phyloP scores from a whole-genome alignment of 192 early-diverging fungal genomes.

The Coemansia javaensis region DNA sequence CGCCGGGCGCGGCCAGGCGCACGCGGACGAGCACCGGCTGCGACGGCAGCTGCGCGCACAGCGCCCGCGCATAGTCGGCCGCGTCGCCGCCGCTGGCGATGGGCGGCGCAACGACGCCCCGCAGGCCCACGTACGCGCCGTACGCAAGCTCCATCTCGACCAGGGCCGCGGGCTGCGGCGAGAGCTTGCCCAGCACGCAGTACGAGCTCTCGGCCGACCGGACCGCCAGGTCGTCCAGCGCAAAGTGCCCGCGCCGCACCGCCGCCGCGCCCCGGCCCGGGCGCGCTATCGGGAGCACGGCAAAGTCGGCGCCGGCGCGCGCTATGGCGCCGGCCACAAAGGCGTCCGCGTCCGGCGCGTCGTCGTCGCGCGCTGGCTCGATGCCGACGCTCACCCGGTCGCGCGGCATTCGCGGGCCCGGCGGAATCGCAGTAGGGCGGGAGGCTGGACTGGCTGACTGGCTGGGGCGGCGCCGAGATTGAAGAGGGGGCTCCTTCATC shows the following conservation, averaged over 20 bases:
- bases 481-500: no score
- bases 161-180: slow-evolving; percentile 3
- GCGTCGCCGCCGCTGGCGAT: neutral
- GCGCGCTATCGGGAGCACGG: slow-evolving; percentile 12
- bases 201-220: slow-evolving; percentile 25
- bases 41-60: slow-evolving; percentile 7
- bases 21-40: slow-evolving; percentile 51
- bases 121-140: slow-evolving; percentile 22
- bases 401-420: slow-evolving; percentile 14
- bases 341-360: slow-evolving; percentile 18
- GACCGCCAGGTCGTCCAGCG: slow-evolving; percentile 15
- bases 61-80: slow-evolving; percentile 13
- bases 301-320: slow-evolving; percentile 28
- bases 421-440: no score
- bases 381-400: slow-evolving; percentile 30
- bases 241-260: slow-evolving; percentile 12
- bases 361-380: slow-evolving; percentile 7
- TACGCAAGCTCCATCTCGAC: slow-evolving; percentile 12
- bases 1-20: slow-evolving; percentile 28
- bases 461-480: no score
- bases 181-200: slow-evolving; percentile 24
- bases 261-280: neutral
- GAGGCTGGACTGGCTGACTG: no score
- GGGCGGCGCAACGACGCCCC: slow-evolving; percentile 18
- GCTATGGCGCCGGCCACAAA: slow-evolving; percentile 11